phyloP scores from a whole-genome alignment of 345 rosid genomes.

The Mallotus nudiflorus region DNA sequence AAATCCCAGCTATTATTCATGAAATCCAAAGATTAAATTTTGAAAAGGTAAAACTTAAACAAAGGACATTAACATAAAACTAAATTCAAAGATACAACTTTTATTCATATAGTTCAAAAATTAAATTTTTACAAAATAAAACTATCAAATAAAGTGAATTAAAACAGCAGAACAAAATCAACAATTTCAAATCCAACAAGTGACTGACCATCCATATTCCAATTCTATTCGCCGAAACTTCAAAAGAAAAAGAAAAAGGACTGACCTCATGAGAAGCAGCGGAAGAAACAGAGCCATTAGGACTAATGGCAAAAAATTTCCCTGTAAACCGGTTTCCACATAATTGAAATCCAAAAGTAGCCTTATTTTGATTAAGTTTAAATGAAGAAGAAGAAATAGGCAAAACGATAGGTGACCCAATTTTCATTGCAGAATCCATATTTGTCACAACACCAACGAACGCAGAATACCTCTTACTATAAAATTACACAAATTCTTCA shows the following conservation, averaged over 20 bases:
- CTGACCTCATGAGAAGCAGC: conserved; percentile 51
- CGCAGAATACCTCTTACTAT: neutral
- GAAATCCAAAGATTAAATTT: too few relatives aligned
- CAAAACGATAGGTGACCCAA: conserved; percentile 28
- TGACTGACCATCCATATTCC: neutral
- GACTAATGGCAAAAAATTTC: conserved; percentile 24
- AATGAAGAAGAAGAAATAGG: conserved; percentile 35
- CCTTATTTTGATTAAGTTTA: conserved; percentile 20
- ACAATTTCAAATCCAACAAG: neutral
- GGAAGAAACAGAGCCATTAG: conserved; percentile 46
- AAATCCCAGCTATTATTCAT: too few relatives aligned
- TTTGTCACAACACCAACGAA: neutral
- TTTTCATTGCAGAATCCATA: conserved; percentile 39
- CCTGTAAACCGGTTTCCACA: conserved; percentile 9
- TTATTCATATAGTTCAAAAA: neutral
- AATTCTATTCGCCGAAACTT: neutral
- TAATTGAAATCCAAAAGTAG: conserved; percentile 23
- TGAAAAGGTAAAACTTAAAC: too few relatives aligned
- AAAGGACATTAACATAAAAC: too few relatives aligned
- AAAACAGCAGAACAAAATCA: neutral
- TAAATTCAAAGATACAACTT: too few relatives aligned
- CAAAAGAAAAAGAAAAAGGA: conserved; percentile 4
- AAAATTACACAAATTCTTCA: neutral
- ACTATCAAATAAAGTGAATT: neutral
- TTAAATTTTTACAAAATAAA: neutral